Percentiles rank a stretch among this genome's conserved stretches.
phyloP scores from a whole-genome alignment of 208 protist species.

The Wallacemonas sp. region DNA sequence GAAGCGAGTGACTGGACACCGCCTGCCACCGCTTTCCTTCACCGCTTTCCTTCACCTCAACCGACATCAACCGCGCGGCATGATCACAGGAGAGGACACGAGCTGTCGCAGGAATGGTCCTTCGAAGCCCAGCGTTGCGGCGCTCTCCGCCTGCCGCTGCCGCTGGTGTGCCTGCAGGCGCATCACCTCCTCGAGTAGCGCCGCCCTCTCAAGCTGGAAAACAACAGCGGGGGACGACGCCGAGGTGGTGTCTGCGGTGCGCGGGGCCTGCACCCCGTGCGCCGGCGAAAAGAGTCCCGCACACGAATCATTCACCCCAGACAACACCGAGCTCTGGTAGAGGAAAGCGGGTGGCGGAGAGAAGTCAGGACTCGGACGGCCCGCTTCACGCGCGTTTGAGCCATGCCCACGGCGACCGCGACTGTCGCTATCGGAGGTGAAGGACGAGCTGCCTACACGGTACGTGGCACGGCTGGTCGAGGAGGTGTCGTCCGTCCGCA shows the following conservation, averaged over 20 bases:
- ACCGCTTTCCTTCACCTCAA: background rate
- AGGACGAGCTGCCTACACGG: background rate
- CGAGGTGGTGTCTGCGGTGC: too few species aligned
- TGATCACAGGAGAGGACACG: background rate
- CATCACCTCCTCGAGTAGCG: background rate
- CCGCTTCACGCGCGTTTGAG: background rate
- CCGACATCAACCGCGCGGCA: background rate
- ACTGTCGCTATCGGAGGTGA: background rate
- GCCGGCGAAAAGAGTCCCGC: background rate
- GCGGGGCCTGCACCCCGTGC: too few species aligned
- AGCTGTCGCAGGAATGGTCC: slow-evolving; percentile 11
- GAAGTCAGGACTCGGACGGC: background rate
- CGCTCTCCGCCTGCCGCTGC: background rate
- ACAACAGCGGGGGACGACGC: too few species aligned
- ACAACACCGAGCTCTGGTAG: slow-evolving; percentile 4
- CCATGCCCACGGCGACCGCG: background rate
- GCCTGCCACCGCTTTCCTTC: too few species aligned
- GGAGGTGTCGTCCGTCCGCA: background rate
- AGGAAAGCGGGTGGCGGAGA: background rate
- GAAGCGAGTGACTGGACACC: too few species aligned
- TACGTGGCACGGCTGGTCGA: slow-evolving; percentile 1
- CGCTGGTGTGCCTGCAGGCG: slow-evolving; percentile 9
- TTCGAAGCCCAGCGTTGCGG: slow-evolving; percentile 6
- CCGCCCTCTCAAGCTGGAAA: too few species aligned
- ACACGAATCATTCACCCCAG: slow-evolving; percentile 9